Base-by-base conservation (phyloP, 2,329 filamentous ascomycete species). In the Xylaria sp. region DNA sequence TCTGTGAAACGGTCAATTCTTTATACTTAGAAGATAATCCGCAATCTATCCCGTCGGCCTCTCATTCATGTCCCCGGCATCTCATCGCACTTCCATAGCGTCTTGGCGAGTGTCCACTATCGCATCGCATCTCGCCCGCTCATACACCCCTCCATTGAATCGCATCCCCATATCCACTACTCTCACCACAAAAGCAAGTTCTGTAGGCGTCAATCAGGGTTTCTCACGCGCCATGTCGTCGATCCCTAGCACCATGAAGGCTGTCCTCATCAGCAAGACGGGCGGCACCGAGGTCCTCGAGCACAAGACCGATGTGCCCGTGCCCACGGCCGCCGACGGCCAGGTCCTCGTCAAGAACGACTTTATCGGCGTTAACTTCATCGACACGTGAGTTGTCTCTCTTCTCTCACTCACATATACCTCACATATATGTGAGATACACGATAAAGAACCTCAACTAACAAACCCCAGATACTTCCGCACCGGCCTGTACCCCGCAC, bases 351-450 rank as follows among this genome's bases (percentile, higher is more conserved):
- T 96, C 60, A 89, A 88, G 75, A 96, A 96, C 74, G 84, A 87
- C 64, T 89, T 83, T 71, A 80, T 88, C 53, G 92, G 92, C 61
- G 79, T 96, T 62, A 96, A 96, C 76, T 96, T 83, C 76, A 95
- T 96, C 69, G 92, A 96, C 75, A 96, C 79, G 81, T 86, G 73
- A 68, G 76, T 65, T 57, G 65, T 57, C 48, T 10, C 52, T 60
- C 9, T 30, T 3, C 4, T 30, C 23, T 23, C 23, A 23, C 23
- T 1, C 23, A 23, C 4, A 23, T 23, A 23, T 23, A 3, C 5
- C 23, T 16, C 16, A 49, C 6, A 46, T 6, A 46, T 34, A 48
- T 37, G 18, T 47, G 18, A 16, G 5, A 35, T 19, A 11, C n/a
- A 23, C 65, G 35, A 13, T 46, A 52, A 4, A 56, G 16, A 11